These are phyloP conservation scores for Mucor mucedo DNA, from an alignment of 371 early-diverging fungal genomes.

Conservation along the genomic window DNA sequence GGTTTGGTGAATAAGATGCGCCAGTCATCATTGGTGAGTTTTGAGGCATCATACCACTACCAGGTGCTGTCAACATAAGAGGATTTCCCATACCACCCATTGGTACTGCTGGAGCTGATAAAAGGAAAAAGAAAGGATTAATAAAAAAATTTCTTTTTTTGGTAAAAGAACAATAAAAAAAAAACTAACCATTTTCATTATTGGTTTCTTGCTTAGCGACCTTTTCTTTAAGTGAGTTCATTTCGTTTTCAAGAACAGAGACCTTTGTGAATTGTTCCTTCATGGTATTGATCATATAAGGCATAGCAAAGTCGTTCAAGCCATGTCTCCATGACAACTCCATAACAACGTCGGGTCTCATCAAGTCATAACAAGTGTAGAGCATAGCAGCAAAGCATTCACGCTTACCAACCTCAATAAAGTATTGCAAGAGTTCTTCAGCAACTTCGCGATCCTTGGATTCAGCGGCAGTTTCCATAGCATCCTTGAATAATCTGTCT, in stretches of 20 bases:
- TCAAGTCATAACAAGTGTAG: constrained; percentile 91
- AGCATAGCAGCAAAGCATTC: constrained; percentile 94
- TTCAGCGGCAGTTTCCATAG: constrained; percentile 95
- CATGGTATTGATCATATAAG: constrained; percentile 90
- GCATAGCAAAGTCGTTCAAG: constrained; percentile 92
- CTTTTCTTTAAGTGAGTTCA: constrained; percentile 59
- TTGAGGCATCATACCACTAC: constrained; percentile 41
- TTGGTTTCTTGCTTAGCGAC: constrained; percentile 40
- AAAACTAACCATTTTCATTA: constrained; percentile 38
- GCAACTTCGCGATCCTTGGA: constrained; percentile 86
- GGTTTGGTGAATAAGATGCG: constrained; percentile 33
- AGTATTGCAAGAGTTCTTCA: constrained; percentile 92
- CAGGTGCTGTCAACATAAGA: constrained; percentile 65
- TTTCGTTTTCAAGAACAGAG: constrained; percentile 53
- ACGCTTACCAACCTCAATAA: constrained; percentile 86
- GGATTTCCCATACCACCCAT: constrained; percentile 65
- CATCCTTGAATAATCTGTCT: constrained; percentile 95
- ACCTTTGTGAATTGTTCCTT: constrained; percentile 78
- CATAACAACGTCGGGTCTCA: constrained; percentile 92
- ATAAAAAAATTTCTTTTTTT: background rate
- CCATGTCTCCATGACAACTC: constrained; percentile 93
- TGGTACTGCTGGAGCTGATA: constrained; percentile 35
- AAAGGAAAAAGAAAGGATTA: background rate
- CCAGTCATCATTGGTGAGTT: constrained; percentile 56
- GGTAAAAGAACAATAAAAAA: background rate